Base-by-base conservation (phyloP, 495 filamentous ascomycete genomes). In the Oidiodendron maius region DNA sequence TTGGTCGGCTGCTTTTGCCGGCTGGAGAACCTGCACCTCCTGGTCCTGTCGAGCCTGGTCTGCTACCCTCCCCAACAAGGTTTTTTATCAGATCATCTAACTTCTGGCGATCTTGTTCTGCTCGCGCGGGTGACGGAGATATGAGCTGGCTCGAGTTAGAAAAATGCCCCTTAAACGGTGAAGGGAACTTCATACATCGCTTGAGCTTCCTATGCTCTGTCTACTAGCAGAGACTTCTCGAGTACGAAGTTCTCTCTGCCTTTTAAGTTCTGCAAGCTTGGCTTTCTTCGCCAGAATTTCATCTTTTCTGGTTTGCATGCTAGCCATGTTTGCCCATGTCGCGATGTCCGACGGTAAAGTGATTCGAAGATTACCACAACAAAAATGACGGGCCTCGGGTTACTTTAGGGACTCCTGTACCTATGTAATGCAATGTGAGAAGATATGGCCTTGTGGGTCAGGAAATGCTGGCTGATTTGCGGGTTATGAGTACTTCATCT, bases 271-370 rank as follows among this genome's bases (percentile, higher is more conserved):
- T 22, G 84, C 91, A 56, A 99, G 88, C 72, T 86, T 95, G 24
- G 89, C 91, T 70, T 83, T 84, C 69, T 97, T 99, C 52, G 86
- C 89, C 38, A 89, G 70, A 58, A 99, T 94, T 71, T 97, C 93
- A 70, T 93, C 89, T 69, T 84, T 84, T 53, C 90, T 83, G 72
- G 88, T 82, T 70, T 91, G 85, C 76, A 89, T 86, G 40, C 38
- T 40, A 16, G 38, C 38, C 38, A 40, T 40, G 38, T 20, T 40
- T 51, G 40, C 56, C 51, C 54, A 57, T 58, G 23, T 50, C 47
- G 26, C 12, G 5, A 12, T 30, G 26, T 30, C 5, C 26, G 5
- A 12, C 5, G 26, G 26, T 30, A 30, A 5, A 12, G 26, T 30
- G 26, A 30, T 30, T 30, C 12, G 26, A 12, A 30, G 26, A 12